Conservation (phyloP, 805 yeast genomes). For the Nakazawaea ambrosiae region DNA sequence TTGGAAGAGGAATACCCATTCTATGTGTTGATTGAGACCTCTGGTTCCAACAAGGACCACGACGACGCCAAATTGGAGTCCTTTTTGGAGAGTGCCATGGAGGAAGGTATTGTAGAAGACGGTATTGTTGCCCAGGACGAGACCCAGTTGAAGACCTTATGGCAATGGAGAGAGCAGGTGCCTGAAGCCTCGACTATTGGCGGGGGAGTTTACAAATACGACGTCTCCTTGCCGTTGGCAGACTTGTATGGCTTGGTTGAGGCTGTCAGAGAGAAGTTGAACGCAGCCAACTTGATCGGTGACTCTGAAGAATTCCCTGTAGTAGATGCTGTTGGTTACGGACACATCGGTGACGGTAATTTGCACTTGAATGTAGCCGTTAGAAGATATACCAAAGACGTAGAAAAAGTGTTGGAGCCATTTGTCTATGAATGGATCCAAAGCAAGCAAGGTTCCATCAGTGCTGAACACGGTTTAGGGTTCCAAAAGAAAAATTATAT, state of each 20-base stretch:
- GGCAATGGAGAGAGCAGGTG: conserved; percentile 95
- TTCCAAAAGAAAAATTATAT: conserved; percentile 92
- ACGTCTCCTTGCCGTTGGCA: conserved; percentile 82
- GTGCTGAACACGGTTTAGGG: conserved; percentile 97
- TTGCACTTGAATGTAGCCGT: conserved; percentile 91
- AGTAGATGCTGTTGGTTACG: conserved; percentile 87
- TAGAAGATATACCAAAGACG: conserved; percentile 68
- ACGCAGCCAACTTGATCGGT: conserved; percentile 51
- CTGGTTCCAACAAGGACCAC: conserved; percentile 92
- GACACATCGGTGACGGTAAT: conserved; percentile 98
- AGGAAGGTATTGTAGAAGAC: conserved; percentile 75
- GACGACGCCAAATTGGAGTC: conserved; percentile 85
- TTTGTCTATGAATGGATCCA: conserved; percentile 89
- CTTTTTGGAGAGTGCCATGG: conserved; percentile 82
- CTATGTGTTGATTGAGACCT: conserved; percentile 86
- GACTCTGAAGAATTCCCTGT: conserved; percentile 69
- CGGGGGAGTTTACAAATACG: conserved; percentile 97
- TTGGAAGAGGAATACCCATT: conserved; percentile 63
- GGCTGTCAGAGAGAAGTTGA: conserved; percentile 60
- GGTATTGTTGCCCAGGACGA: conserved; percentile 97
- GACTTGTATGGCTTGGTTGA: conserved; percentile 79
- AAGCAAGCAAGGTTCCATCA: conserved; percentile 72
- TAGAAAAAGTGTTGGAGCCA: conserved; percentile 84
- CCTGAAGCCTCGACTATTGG: conserved; percentile 80
- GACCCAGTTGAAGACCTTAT: conserved; percentile 70